Percentiles rank a stretch among this genome's conserved stretches.
These are phyloP conservation scores for Rhodotorula sp. DNA, from an alignment of 1,284 basidiomycete species.

Conservation along the genomic window DNA sequence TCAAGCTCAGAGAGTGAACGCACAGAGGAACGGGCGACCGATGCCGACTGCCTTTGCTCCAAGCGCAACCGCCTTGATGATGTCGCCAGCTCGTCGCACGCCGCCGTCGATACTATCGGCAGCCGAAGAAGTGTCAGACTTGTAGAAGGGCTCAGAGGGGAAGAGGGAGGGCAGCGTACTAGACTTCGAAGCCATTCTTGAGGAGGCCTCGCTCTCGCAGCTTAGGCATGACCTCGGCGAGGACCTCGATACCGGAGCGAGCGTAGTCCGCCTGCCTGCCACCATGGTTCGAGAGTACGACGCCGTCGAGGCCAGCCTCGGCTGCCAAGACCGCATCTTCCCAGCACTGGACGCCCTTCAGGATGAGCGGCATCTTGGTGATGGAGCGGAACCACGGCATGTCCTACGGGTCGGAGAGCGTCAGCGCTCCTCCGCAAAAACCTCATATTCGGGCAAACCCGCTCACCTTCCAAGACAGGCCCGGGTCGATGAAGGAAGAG, in stretches of 20 bases:
- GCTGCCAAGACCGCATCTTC: conserved; percentile 89
- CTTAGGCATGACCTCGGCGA: conserved; percentile 78
- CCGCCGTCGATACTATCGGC: conserved; percentile 71
- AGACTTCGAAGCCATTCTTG: conserved; percentile 71
- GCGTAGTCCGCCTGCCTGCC: conserved; percentile 86
- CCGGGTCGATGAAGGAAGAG: conserved; percentile 90
- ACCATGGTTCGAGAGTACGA: conserved; percentile 84
- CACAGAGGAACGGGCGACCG: conserved; percentile 61
- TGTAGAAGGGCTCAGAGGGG: neutral
- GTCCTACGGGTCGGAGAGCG: conserved; percentile 53
- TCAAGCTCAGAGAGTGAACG: neutral
- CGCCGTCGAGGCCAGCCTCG: conserved; percentile 73
- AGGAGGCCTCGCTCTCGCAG: conserved; percentile 65
- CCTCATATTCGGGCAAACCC: no score
- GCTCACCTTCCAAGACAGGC: conserved; percentile 66
- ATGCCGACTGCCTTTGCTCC: conserved; percentile 75
- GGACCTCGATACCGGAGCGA: conserved; percentile 82
- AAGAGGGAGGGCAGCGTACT: conserved; percentile 46
- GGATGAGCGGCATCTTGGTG: conserved; percentile 85
- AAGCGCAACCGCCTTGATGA: conserved; percentile 82
- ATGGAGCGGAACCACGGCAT: conserved; percentile 83
- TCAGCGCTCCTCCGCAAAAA: neutral
- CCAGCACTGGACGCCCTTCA: conserved; percentile 89
- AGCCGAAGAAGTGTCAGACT: neutral
- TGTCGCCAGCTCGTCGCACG: conserved; percentile 81